Evolutionary conservation across 2,329 filamentous ascomycete genomes (phyloP), one percentile per base, ranked within the genome.

Genomic region (Bisporella sp.): DNA sequence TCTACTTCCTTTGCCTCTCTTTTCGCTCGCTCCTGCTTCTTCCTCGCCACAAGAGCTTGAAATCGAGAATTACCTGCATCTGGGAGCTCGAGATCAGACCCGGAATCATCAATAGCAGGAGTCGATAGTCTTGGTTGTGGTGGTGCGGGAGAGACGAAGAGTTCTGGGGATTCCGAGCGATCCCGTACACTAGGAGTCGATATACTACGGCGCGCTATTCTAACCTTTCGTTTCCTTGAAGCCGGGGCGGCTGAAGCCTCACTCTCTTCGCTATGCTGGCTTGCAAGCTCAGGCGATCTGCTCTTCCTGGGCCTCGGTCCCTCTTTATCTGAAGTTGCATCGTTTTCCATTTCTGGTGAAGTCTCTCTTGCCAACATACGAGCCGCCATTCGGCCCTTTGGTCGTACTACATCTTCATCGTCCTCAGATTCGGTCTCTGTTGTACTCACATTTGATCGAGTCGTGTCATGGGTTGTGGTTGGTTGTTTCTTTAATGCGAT

Each of bases 41-140:
- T 93, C 59, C 81, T 79, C 43, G 82, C 81, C 8, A 93, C 78
- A 0, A 95, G 77, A 6, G 84, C 85, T 54, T 82, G 73, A 61
- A 95, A 84, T 5, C 84, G 80, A 40, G 78, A 73, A 45, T 81
- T 77, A 53, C 76, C 71, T 48, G 68, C 55, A 8, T 66, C 46
- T 53, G 68, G 58, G 11, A 68, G 54, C 5, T 78, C 73, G 1
- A 79, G 51, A 3, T 69, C 72, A 3, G 59, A 59, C 40, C 63
- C 59, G 39, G 62, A 50, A 48, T 32, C 49, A 56, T 47, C 31
- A 48, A 51, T 52, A 46, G 49, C 13, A 48, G 40, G 66, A 63
- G 7, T 66, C 69, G 41, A 59, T 65, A 55, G 52, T 54, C 49
- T 55, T 5, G 41, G 41, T 37, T 48, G 50, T 21, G 21, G 21